A percentile compares a stretch with the other conserved stretches of the same genome.
Evolutionary conservation across 1,139 yeast species (phyloP).

Genomic region (Arxiozyma slooffiae): DNA sequence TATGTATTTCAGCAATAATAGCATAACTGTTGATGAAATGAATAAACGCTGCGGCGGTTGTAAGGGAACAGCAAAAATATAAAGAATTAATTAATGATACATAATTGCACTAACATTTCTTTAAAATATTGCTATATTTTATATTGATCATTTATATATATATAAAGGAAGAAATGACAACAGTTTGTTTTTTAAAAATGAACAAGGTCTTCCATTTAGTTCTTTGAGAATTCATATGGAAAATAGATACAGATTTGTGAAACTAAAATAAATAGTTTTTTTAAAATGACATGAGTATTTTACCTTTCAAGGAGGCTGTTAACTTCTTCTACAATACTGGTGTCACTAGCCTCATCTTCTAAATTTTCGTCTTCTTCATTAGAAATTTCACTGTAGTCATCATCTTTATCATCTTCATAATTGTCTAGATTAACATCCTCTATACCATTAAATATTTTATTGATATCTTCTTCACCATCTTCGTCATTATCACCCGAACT

Average conservation of each 20-base stretch:
- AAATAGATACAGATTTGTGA: no score
- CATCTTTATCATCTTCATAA: constrained; percentile 11
- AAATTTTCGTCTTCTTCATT: neutral
- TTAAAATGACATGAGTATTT: neutral
- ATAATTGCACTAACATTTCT: neutral
- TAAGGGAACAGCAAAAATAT: no score
- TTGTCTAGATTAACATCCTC: constrained; percentile 1
- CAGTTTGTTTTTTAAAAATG: no score
- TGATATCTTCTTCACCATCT: constrained; percentile 10
- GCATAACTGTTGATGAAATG: no score
- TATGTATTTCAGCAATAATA: no score
- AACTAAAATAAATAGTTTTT: no score
- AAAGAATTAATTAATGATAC: no score
- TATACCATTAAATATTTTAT: constrained; percentile 4
- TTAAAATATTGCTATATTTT: no score
- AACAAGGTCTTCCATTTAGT: no score
- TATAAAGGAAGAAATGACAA: neutral
- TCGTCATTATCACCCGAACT: constrained; percentile 4
- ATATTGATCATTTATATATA: neutral
- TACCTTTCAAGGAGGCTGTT: neutral
- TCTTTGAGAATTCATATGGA: no score
- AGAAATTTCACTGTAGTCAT: constrained; percentile 5
- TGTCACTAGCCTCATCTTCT: neutral
- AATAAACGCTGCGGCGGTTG: no score
- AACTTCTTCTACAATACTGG: neutral